A percentile compares a stretch with the other conserved stretches of the same genome.
Evolutionary conservation across 1,284 basidiomycete species (phyloP).

Genomic region (Coniophora puteana): DNA sequence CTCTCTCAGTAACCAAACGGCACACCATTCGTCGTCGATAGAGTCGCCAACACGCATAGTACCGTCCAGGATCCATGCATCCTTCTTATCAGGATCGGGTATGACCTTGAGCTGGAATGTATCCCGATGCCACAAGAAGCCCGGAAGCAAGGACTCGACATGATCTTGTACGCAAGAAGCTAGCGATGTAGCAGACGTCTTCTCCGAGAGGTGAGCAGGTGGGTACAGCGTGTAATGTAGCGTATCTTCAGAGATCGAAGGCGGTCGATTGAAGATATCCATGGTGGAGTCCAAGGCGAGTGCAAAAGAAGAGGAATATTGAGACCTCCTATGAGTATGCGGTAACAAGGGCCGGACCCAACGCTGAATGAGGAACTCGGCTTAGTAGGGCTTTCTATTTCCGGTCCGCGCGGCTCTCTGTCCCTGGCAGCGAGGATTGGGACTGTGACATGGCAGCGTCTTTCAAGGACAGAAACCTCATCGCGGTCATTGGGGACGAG

Average conservation of each 20-base stretch:
- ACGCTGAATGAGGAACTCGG: too few relatives aligned
- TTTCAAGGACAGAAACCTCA: slow-evolving; percentile 80
- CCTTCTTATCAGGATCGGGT: slow-evolving; percentile 36
- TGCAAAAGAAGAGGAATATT: slow-evolving; percentile 5
- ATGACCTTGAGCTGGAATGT: slow-evolving; percentile 77
- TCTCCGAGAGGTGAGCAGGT: slow-evolving; percentile 45
- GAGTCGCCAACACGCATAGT: slow-evolving; percentile 88
- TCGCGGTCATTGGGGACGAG: slow-evolving; percentile 96
- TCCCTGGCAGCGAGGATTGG: slow-evolving; percentile 14
- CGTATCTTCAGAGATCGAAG: slow-evolving; percentile 82
- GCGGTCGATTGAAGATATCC: slow-evolving; percentile 66
- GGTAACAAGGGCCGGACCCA: too few relatives aligned
- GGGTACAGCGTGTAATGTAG: slow-evolving; percentile 75
- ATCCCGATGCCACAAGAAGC: slow-evolving; percentile 88
- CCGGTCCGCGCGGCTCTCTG: slow-evolving; percentile 9
- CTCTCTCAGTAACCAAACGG: slow-evolving; percentile 82
- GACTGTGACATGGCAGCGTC: slow-evolving; percentile 44
- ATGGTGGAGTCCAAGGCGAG: slow-evolving; percentile 28
- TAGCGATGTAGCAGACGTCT: slow-evolving; percentile 59
- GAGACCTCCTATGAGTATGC: slow-evolving; percentile 1
- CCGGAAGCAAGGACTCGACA: slow-evolving; percentile 56
- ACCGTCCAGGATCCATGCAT: slow-evolving; percentile 63
- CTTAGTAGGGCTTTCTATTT: slow-evolving; percentile 3
- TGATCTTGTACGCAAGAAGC: slow-evolving; percentile 65
- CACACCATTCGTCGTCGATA: slow-evolving; percentile 95